Percentiles rank a stretch among this genome's conserved stretches.
Evolutionary conservation across 2,329 filamentous ascomycete genomes (phyloP).

Genomic region (Rhinocladiella similis): DNA sequence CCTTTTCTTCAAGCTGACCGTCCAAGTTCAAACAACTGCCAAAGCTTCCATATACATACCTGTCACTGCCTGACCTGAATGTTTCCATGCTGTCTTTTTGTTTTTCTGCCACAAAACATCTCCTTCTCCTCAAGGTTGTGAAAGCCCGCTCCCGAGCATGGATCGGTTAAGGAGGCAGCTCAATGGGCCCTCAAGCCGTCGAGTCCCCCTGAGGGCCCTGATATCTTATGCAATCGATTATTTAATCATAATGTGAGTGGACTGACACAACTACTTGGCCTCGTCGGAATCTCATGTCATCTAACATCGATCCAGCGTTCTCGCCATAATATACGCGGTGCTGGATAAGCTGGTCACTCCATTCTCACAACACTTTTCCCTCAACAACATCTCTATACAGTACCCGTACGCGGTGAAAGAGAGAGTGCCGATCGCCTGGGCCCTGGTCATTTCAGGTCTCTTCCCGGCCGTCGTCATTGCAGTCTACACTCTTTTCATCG

Average conservation of each 20-base stretch:
- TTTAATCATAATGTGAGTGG: constrained; percentile 57
- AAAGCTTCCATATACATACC: too few relatives aligned
- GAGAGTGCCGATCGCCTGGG: constrained; percentile 52
- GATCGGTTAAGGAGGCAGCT: not conserved
- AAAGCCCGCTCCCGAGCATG: not conserved
- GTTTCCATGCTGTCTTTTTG: too few relatives aligned
- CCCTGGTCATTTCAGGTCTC: constrained; percentile 51
- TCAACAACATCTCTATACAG: constrained; percentile 57
- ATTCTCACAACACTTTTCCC: constrained; percentile 59
- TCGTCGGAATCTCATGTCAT: constrained; percentile 1
- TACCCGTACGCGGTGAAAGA: constrained; percentile 59
- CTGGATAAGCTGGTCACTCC: constrained; percentile 55
- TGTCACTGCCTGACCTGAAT: too few relatives aligned
- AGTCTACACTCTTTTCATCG: constrained; percentile 58
- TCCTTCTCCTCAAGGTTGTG: too few relatives aligned
- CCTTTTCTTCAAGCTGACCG: not conserved
- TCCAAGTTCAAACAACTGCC: too few relatives aligned
- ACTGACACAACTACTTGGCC: not conserved
- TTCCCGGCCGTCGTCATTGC: constrained; percentile 53
- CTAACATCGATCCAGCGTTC: constrained; percentile 40
- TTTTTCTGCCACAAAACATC: too few relatives aligned
- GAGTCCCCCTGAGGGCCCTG: not conserved
- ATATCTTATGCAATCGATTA: constrained; percentile 56
- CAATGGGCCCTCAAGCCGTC: not conserved
- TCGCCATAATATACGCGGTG: constrained; percentile 53